These are phyloP conservation scores for Tuber umbilicatum DNA, from an alignment of 495 filamentous ascomycete species.

Conservation along the genomic window DNA sequence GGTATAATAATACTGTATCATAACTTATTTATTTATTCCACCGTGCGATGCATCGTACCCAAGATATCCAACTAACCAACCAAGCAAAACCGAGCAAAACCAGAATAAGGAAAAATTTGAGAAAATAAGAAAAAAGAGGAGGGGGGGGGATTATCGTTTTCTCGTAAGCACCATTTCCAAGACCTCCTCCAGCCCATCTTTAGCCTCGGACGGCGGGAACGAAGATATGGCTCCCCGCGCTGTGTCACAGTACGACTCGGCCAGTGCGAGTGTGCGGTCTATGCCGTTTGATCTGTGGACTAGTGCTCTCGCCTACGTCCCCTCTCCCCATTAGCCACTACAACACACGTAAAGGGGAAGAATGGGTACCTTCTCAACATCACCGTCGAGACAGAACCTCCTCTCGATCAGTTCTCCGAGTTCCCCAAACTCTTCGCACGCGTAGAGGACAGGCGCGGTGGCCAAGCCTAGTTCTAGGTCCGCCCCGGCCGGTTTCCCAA, in stretches of 20 bases:
- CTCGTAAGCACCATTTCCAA: slow-evolving; percentile 84
- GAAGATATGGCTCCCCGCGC: slow-evolving; percentile 71
- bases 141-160: slow-evolving; percentile 57
- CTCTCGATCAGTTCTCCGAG: slow-evolving; percentile 83
- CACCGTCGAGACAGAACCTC: slow-evolving; percentile 76
- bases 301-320: slow-evolving; percentile 67
- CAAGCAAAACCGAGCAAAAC: not conserved
- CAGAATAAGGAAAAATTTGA: not conserved
- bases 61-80: not conserved
- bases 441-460: slow-evolving; percentile 91
- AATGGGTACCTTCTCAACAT: slow-evolving; percentile 62
- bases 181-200: slow-evolving; percentile 84
- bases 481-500: slow-evolving; percentile 91
- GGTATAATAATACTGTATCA: not conserved
- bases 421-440: slow-evolving; percentile 83
- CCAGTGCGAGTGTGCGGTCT: slow-evolving; percentile 70
- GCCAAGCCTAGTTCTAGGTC: slow-evolving; percentile 90
- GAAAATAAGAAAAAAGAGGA: not conserved
- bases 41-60: not conserved
- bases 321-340: slow-evolving; percentile 10
- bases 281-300: slow-evolving; percentile 78
- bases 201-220: slow-evolving; percentile 90
- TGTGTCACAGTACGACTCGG: slow-evolving; percentile 81
- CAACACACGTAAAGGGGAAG: slow-evolving; percentile 10
- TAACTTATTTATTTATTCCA: not conserved